Evolutionary conservation across 1,139 yeast species (phyloP).

Genomic region (Geotrichum cucujoidarum): DNA sequence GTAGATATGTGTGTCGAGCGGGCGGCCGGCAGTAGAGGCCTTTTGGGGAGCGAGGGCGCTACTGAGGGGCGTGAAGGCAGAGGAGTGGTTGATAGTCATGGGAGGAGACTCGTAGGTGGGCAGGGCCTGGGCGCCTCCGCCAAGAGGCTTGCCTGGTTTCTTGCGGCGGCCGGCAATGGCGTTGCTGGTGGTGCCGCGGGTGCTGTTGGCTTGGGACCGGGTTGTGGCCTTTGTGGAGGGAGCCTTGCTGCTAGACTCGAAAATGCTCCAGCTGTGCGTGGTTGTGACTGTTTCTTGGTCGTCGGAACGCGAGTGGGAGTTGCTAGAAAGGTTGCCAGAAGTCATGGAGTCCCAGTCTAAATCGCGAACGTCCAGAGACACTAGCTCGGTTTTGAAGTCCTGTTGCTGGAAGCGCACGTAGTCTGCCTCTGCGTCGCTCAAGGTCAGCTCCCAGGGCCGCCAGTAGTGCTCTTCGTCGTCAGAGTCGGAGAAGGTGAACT

Average conservation of each 20-base stretch:
- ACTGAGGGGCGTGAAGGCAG: background rate
- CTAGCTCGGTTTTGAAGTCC: conserved; percentile 17
- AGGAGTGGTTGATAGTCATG: background rate
- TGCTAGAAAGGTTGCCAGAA: background rate
- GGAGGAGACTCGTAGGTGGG: background rate
- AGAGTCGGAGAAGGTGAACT: conserved; percentile 26
- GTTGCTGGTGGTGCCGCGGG: background rate
- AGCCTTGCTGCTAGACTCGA: background rate
- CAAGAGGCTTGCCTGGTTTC: conserved; percentile 5
- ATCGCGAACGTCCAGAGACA: conserved; percentile 10
- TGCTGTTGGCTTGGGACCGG: background rate
- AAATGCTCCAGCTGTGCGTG: conserved; percentile 2
- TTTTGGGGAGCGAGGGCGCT: background rate
- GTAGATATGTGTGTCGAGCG: conserved; percentile 9
- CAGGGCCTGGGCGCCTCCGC: background rate
- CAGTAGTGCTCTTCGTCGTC: conserved; percentile 32
- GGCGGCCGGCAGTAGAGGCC: background rate
- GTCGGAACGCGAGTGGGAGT: background rate
- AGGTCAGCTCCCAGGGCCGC: conserved; percentile 26
- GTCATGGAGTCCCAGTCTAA: conserved; percentile 16
- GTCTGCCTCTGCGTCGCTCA: conserved; percentile 26
- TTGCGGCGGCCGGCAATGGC: background rate
- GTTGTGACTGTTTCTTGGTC: background rate
- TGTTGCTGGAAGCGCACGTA: conserved; percentile 19
- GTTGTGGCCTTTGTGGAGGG: background rate